Percentiles rank a stretch among this genome's conserved stretches.
Evolutionary conservation across 2,329 filamentous ascomycete genomes (phyloP).

Genomic region (Epichloe glyceriae): DNA sequence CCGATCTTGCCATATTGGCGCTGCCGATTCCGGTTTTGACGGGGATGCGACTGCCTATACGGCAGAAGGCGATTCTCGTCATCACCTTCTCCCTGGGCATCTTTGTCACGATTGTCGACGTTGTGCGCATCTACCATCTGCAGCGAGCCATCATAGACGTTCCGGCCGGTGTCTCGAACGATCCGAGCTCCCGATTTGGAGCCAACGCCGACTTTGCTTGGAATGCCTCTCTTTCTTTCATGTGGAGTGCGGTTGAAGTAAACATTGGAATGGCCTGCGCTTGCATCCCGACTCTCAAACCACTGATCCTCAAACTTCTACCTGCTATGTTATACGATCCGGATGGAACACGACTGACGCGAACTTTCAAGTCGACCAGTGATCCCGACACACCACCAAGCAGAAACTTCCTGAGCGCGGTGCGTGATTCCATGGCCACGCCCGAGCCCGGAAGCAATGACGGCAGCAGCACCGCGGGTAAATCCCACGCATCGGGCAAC

Average conservation of each 20-base stretch:
- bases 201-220: constrained; percentile 44
- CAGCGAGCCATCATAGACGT: constrained; percentile 52
- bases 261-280: constrained; percentile 83
- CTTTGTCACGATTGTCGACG: constrained; percentile 79
- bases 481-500: constrained; percentile 10
- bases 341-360: constrained; percentile 24
- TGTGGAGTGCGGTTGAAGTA: constrained; percentile 91
- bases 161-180: constrained; percentile 22
- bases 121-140: constrained; percentile 79
- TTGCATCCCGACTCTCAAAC: constrained; percentile 86
- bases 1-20: constrained; percentile 76
- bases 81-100: constrained; percentile 77
- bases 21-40: constrained; percentile 82
- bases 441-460: neutral
- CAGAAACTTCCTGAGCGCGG: constrained; percentile 5
- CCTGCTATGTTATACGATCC: constrained; percentile 43
- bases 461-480: neutral
- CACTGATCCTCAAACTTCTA: constrained; percentile 57
- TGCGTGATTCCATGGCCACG: neutral
- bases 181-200: constrained; percentile 34
- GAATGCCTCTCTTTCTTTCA: constrained; percentile 74
- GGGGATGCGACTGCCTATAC: constrained; percentile 67
- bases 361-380: constrained; percentile 15
- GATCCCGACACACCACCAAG: constrained; percentile 19
- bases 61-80: constrained; percentile 79